Percentiles rank a stretch among this genome's conserved stretches.
Evolutionary conservation across 805 yeast species (phyloP).

Genomic region (Zygotorulaspora sp.): DNA sequence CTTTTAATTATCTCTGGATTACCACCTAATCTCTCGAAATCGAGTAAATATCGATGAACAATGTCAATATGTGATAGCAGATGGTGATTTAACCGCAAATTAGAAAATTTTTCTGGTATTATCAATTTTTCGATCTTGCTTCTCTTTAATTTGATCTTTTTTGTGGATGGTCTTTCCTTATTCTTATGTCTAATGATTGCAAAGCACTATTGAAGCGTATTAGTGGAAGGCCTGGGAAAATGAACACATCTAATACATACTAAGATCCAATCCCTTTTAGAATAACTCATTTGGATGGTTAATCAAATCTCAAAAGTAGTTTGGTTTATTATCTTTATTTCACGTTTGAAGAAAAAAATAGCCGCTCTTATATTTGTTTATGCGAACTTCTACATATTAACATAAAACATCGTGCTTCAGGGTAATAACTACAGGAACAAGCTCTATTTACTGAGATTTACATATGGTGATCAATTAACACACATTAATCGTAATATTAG

Average conservation of each 20-base stretch:
- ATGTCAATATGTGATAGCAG: conserved; percentile 8
- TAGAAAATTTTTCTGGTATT: conserved; percentile 5
- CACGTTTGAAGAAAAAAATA: too few relatives aligned
- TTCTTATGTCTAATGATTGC: conserved; percentile 24
- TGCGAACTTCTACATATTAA: too few relatives aligned
- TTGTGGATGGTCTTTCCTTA: conserved; percentile 18
- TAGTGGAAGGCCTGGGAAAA: too few relatives aligned
- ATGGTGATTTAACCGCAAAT: conserved; percentile 7
- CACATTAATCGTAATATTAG: conserved; percentile 1
- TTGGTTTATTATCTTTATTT: too few relatives aligned
- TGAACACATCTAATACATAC: too few relatives aligned
- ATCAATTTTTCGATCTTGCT: conserved; percentile 2
- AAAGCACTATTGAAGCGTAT: conserved; percentile 24
- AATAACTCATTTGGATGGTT: too few relatives aligned
- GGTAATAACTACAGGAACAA: too few relatives aligned
- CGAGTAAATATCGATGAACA: conserved; percentile 6
- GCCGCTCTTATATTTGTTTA: too few relatives aligned
- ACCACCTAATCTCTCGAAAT: conserved; percentile 2
- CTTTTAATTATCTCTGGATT: conserved; percentile 12
- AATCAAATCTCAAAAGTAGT: too few relatives aligned
- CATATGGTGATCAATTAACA: conserved; percentile 1
- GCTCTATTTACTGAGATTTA: too few relatives aligned
- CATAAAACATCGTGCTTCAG: too few relatives aligned
- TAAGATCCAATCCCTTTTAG: conserved; percentile 18
- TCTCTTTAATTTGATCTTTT: neutral